phyloP scores from a whole-genome alignment of 306 rosid genomes.

The Quercus wislizeni region DNA sequence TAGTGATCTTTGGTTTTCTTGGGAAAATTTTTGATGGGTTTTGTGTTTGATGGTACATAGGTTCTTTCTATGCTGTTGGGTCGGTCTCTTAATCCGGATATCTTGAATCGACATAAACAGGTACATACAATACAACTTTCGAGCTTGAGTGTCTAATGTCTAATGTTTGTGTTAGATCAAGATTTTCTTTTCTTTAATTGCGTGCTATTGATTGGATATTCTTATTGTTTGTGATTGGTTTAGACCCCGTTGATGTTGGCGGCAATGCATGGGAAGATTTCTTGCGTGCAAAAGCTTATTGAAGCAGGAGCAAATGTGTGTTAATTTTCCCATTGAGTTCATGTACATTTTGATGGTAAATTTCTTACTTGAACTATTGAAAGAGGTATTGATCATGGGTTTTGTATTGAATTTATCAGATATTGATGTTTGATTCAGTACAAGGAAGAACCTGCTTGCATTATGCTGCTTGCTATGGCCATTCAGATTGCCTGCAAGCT shows the following conservation, averaged over 20 bases:
- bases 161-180: neutral
- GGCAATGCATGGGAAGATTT: slow-evolving; percentile 70
- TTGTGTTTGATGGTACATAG: slow-evolving; percentile 38
- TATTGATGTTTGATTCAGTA: slow-evolving; percentile 78
- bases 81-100: slow-evolving; percentile 51
- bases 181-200: neutral
- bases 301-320: slow-evolving; percentile 87
- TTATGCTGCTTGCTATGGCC: slow-evolving; percentile 79
- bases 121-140: slow-evolving; percentile 13
- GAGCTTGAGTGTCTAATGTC: neutral
- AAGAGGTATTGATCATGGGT: slow-evolving; percentile 9
- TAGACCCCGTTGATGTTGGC: slow-evolving; percentile 94
- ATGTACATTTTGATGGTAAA: slow-evolving; percentile 6
- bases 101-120: slow-evolving; percentile 73
- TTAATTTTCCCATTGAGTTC: slow-evolving; percentile 10
- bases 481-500: slow-evolving; percentile 69
- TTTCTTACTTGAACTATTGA: neutral
- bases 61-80: slow-evolving; percentile 67
- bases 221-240: slow-evolving; percentile 9
- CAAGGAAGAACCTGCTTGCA: slow-evolving; percentile 84
- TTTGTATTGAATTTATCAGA: slow-evolving; percentile 39
- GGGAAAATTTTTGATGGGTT: slow-evolving; percentile 4
- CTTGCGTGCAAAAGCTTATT: slow-evolving; percentile 63
- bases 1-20: neutral
- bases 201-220: neutral